Evolutionary conservation across 345 rosid genomes (phyloP).

Genomic region (Melaleuca quinquenervia): DNA sequence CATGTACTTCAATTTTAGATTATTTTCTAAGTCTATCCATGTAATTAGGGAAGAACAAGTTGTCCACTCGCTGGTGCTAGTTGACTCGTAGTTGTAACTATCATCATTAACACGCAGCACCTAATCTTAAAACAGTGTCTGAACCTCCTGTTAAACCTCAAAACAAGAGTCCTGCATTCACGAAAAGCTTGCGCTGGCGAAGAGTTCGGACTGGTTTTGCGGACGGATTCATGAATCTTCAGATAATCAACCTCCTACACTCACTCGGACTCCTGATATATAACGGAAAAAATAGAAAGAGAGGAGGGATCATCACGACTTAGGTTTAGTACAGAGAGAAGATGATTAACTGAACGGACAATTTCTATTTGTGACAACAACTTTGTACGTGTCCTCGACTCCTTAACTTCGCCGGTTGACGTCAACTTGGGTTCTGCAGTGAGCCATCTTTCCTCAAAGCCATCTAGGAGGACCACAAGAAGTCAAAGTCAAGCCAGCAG

Average conservation of each 20-base stretch:
- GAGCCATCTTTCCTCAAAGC: background rate
- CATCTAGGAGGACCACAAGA: background rate
- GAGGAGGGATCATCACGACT: background rate
- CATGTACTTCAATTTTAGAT: too few relatives aligned
- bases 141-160: too few relatives aligned
- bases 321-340: background rate
- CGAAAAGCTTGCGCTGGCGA: background rate
- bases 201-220: background rate
- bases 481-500: background rate
- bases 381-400: background rate
- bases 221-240: background rate
- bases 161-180: background rate
- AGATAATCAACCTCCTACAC: background rate
- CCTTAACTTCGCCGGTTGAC: background rate
- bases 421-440: background rate
- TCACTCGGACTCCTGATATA: background rate
- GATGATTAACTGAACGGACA: background rate
- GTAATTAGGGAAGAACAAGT: too few relatives aligned
- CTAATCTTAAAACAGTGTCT: background rate
- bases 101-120: background rate
- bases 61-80: too few relatives aligned
- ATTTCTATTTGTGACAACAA: background rate
- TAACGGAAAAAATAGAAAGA: background rate
- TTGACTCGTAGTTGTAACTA: background rate
- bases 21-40: too few relatives aligned